Percentiles rank a stretch among this genome's conserved stretches.
These are phyloP conservation scores for Plantago ovata DNA, from an alignment of 257 asterid genomes.

Conservation along the genomic window DNA sequence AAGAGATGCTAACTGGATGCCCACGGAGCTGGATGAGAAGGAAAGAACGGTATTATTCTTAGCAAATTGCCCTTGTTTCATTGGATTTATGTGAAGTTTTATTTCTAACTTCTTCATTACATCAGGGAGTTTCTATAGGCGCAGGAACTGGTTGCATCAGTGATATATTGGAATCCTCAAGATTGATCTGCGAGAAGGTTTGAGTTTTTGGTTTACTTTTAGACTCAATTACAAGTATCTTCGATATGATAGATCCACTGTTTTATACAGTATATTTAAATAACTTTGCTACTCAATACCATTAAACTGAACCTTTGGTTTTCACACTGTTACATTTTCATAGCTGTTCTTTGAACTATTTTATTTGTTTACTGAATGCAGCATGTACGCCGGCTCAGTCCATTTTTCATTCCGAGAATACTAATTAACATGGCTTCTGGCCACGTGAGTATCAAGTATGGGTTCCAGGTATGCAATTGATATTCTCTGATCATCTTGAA, in stretches of 20 bases:
- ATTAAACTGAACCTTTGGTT: no score
- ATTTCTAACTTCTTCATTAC: constrained; percentile 30
- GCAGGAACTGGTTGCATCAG: constrained; percentile 95
- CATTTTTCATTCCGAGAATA: constrained; percentile 93
- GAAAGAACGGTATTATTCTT: constrained; percentile 72
- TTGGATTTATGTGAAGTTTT: constrained; percentile 15
- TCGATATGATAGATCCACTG: no score
- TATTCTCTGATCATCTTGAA: neutral
- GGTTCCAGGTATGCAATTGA: constrained; percentile 64
- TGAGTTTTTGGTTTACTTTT: constrained; percentile 12
- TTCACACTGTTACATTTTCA: neutral
- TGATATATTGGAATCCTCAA: constrained; percentile 87
- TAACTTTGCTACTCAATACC: no score
- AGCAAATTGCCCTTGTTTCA: constrained; percentile 10
- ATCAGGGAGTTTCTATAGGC: constrained; percentile 97
- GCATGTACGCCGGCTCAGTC: constrained; percentile 88
- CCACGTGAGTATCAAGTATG: constrained; percentile 95
- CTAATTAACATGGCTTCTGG: constrained; percentile 98
- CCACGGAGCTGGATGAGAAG: constrained; percentile 62
- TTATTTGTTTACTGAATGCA: constrained; percentile 31
- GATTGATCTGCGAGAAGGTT: constrained; percentile 85
- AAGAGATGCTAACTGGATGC: constrained; percentile 87
- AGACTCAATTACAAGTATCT: constrained; percentile 5
- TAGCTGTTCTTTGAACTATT: neutral
- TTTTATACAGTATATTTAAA: no score